A percentile compares a stretch with the other conserved stretches of the same genome.
phyloP scores from a whole-genome alignment of 345 rosid genomes.

The Salix viminalis region DNA sequence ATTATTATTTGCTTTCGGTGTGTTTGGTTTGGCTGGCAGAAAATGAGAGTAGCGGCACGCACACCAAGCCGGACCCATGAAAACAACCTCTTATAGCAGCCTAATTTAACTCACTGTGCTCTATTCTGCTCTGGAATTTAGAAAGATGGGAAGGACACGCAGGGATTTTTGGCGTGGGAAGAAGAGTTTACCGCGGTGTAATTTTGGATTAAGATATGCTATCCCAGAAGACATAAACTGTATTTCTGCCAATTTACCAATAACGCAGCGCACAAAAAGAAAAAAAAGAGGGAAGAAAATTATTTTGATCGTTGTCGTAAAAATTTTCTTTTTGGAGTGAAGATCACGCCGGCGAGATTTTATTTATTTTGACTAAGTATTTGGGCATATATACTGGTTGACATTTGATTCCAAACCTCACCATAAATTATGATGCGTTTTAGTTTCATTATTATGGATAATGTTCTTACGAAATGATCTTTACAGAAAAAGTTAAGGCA shows the following conservation, averaged over 20 bases:
- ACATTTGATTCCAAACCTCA: too few species aligned
- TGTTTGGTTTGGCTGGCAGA: slow-evolving; percentile 32
- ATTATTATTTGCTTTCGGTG: slow-evolving; percentile 40
- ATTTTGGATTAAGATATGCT: not conserved
- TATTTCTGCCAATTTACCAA: not conserved
- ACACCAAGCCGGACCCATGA: slow-evolving; percentile 46
- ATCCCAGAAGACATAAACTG: not conserved
- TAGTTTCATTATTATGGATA: not conserved
- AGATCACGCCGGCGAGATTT: too few species aligned
- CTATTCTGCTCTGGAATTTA: slow-evolving; percentile 1
- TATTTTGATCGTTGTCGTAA: too few species aligned
- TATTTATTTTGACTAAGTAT: too few species aligned
- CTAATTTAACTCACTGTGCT: slow-evolving; percentile 15
- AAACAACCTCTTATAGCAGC: slow-evolving; percentile 26
- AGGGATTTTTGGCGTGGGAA: not conserved
- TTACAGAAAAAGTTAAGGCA: not conserved
- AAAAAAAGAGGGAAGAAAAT: too few species aligned
- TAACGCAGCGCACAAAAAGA: not conserved
- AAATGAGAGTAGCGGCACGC: slow-evolving; percentile 34
- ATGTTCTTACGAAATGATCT: not conserved
- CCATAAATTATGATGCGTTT: too few species aligned
- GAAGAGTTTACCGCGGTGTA: not conserved
- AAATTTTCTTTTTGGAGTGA: too few species aligned
- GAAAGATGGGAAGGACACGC: not conserved
- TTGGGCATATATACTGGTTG: too few species aligned